Percentiles rank a stretch among this genome's conserved stretches.
Evolutionary conservation across 2,329 filamentous ascomycete genomes (phyloP).

Genomic region (Apiospora saccharicola): DNA sequence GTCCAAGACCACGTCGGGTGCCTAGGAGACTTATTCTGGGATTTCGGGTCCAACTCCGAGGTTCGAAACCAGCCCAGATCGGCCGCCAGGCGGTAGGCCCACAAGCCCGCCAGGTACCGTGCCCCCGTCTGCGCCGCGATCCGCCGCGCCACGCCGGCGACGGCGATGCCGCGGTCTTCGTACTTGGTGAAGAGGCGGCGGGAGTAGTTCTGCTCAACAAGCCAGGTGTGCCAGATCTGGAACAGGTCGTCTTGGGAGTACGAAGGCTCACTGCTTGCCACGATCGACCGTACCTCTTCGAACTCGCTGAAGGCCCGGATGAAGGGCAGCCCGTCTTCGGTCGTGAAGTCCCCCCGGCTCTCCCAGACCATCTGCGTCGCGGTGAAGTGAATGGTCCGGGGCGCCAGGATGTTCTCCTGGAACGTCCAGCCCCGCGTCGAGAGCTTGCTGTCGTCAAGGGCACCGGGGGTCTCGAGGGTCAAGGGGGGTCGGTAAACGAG

Average conservation of each 20-base stretch:
- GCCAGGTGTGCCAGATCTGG: neutral
- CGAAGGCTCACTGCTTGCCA: neutral
- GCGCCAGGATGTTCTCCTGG: slow-evolving; percentile 25
- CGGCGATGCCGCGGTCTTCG: neutral
- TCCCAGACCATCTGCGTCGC: slow-evolving; percentile 25
- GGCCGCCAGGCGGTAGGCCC: neutral
- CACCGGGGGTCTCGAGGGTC: neutral
- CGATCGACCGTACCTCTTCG: neutral
- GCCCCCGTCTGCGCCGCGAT: neutral
- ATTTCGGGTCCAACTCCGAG: neutral
- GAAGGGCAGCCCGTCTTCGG: slow-evolving; percentile 18
- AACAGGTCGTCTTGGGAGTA: neutral
- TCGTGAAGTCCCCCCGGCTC: slow-evolving; percentile 24
- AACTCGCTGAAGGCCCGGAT: neutral
- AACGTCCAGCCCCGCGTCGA: slow-evolving; percentile 26
- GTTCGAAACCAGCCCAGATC: slow-evolving; percentile 4
- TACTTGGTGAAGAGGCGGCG: neutral
- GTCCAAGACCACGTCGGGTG: neutral
- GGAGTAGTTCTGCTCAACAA: neutral
- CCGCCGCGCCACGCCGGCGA: neutral
- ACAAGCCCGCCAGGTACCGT: slow-evolving; percentile 10
- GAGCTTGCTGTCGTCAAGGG: slow-evolving; percentile 3
- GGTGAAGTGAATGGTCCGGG: slow-evolving; percentile 25
- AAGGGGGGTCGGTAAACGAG: neutral
- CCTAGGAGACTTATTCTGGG: neutral